These are phyloP conservation scores for Biancaea sappan DNA, from an alignment of 306 rosid genomes.

Conservation along the genomic window DNA sequence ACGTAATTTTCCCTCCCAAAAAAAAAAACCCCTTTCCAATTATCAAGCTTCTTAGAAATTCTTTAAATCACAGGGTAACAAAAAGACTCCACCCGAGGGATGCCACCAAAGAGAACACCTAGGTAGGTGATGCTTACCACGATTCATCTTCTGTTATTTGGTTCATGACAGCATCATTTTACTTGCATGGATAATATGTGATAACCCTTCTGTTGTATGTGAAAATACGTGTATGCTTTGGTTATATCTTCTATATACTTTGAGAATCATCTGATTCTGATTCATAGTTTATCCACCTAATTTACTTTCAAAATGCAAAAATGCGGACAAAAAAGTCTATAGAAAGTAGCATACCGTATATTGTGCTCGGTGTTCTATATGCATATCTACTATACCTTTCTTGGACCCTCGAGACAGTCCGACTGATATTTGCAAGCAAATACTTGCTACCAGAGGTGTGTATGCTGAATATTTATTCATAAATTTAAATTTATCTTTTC, in stretches of 20 bases:
- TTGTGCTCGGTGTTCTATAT: constrained; percentile 78
- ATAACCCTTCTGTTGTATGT: background rate
- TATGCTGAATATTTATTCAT: constrained; percentile 27
- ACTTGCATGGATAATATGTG: background rate
- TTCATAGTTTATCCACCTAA: constrained; percentile 20
- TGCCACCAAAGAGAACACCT: no score
- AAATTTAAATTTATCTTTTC: constrained; percentile 29
- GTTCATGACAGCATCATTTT: constrained; percentile 9
- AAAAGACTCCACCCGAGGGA: no score
- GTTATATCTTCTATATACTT: background rate
- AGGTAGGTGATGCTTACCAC: no score
- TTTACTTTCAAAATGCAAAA: constrained; percentile 35
- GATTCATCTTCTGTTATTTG: background rate
- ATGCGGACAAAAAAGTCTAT: constrained; percentile 76
- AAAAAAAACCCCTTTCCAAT: no score
- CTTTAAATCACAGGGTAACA: no score
- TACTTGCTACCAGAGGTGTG: constrained; percentile 92
- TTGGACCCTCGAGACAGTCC: constrained; percentile 87
- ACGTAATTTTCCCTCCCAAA: no score
- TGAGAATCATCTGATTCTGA: background rate
- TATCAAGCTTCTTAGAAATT: no score
- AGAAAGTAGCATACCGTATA: constrained; percentile 72
- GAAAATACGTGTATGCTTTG: background rate
- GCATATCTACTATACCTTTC: constrained; percentile 84
- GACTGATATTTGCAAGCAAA: constrained; percentile 75